Base-by-base conservation (phyloP, 2,329 filamentous ascomycete species). In the Fusarium chlamydosporum region DNA sequence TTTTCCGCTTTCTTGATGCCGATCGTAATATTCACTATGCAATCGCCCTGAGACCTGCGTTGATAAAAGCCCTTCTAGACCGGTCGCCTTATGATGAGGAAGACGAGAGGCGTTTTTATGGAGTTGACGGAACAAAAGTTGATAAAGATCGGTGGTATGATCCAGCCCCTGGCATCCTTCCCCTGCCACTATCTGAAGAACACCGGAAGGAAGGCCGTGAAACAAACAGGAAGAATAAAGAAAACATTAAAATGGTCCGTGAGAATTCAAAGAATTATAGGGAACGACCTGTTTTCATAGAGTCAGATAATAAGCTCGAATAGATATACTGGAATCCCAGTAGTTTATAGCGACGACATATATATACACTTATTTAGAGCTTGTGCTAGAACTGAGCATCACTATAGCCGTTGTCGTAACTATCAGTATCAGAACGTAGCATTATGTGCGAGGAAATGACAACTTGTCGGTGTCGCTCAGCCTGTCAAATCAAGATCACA, bases 1-100 rank as follows among this genome's bases (percentile, higher is more conserved):
- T 61, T 2, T 35, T 61, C 2, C 58, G 58, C 3, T 26, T 35
- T 4, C 27, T 61, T 2, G 58, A 61, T 16, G 58, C 56, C 4
- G 45, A 61, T 40, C 38, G 46, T 6, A 61, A 53, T 1, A 40
- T 61, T 2, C 45, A 45, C 7, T 31, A 53, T 13, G 58, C 56
- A 1, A n/a, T 53, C 0, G 26, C 45, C 4, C 8, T 61, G 0
- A 35, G 56, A 2, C 58, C 38, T 29, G 34, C 33, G 8, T 23
- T 61, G 1, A 45, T 61, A 0, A 61, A 61, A 7, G 56, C 56
- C 2, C 23, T 61, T 0, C 16, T 61, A 2, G 56, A 61, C 13
- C 45, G 58, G 0, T 10, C 20, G 0, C 58, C 58, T 3, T 46
- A 61, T 16, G 27, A 61, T 1, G 7, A 3, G 2, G 56, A 45